phyloP scores from a whole-genome alignment of 192 early-diverging fungal genomes.

The Coemansia sp. region DNA sequence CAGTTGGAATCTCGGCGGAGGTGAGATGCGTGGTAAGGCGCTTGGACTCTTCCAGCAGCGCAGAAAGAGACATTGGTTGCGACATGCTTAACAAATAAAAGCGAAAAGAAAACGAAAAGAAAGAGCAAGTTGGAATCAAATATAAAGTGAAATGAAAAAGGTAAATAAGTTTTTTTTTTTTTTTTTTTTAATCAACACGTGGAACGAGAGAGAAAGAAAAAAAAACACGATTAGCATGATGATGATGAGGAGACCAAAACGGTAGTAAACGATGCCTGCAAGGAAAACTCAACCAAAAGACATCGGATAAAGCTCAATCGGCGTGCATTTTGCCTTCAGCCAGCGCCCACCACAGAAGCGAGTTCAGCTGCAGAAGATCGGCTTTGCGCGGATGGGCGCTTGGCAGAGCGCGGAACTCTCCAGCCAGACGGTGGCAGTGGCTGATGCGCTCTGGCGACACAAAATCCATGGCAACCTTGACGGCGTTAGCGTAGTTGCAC shows the following conservation, averaged over 20 bases:
- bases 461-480: conserved; percentile 74
- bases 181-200: no score
- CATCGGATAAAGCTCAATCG: no score
- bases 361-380: conserved; percentile 58
- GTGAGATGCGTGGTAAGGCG: conserved; percentile 73
- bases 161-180: no score
- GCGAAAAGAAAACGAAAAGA: conserved; percentile 8
- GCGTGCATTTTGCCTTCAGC: no score
- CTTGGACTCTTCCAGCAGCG: conserved; percentile 73
- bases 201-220: conserved; percentile 1
- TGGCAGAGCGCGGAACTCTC: conserved; percentile 54
- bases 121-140: background rate
- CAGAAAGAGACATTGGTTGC: conserved; percentile 21
- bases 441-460: conserved; percentile 62
- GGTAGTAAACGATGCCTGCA: no score
- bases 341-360: conserved; percentile 51
- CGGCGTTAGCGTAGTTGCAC: conserved; percentile 61
- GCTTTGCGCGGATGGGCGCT: conserved; percentile 30
- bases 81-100: conserved; percentile 2
- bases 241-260: background rate
- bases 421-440: conserved; percentile 47
- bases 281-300: no score
- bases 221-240: background rate
- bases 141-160: background rate
- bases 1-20: conserved; percentile 64